Evolutionary conservation across 2,329 filamentous ascomycete genomes (phyloP).

Genomic region (Alternaria atra): DNA sequence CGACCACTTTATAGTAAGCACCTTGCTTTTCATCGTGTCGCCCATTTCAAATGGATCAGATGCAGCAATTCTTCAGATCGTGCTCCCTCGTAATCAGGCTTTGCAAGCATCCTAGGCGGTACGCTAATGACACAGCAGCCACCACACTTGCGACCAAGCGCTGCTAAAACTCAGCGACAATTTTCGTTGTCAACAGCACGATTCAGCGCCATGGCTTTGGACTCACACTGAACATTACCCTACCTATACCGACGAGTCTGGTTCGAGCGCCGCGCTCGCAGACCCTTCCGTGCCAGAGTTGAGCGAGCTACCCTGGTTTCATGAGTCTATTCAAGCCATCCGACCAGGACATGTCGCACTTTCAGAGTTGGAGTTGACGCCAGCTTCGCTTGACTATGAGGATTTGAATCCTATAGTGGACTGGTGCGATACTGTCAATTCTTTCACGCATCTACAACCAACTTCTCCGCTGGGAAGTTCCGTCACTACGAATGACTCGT

Average conservation of each 20-base stretch:
- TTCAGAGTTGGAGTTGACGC: neutral
- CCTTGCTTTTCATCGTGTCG: too few species aligned
- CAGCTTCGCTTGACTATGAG: neutral
- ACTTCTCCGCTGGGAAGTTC: neutral
- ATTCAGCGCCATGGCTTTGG: neutral
- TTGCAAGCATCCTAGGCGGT: too few species aligned
- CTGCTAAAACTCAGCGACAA: too few species aligned
- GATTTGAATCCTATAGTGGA: neutral
- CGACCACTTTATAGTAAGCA: too few species aligned
- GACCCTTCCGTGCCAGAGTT: neutral
- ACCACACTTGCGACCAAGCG: neutral
- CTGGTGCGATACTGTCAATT: neutral
- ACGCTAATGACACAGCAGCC: neutral
- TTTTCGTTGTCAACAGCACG: neutral
- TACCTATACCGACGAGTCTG: neutral
- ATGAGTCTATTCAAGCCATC: neutral
- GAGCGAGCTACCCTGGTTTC: neutral
- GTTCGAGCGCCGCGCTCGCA: neutral
- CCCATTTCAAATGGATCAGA: too few species aligned
- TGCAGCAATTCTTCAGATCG: too few species aligned
- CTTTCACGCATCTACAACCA: fast-evolving
- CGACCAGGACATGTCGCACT: neutral
- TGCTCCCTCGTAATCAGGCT: too few species aligned
- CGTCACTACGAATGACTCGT: neutral
- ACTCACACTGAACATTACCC: neutral